Percentiles rank a stretch among this genome's conserved stretches.
Conservation (phyloP, 805 yeast genomes). For the Lipomyces chichibuensis region DNA sequence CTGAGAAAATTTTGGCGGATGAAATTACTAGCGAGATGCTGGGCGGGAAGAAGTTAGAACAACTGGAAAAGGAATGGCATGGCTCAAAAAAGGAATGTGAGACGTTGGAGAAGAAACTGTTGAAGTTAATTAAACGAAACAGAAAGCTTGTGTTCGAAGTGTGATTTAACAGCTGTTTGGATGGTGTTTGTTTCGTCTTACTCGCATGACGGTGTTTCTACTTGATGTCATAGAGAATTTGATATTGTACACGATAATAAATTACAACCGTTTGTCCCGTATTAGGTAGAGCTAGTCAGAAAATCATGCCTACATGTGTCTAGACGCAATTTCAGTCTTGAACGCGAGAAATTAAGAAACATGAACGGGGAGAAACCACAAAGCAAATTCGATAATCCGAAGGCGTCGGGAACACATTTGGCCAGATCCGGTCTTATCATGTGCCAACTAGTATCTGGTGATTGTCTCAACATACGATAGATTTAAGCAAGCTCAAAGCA, state of each 20-base stretch:
- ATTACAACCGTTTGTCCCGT: neutral
- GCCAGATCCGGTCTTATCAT: neutral
- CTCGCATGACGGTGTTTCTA: neutral
- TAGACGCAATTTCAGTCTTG: neutral
- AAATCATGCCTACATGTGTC: neutral
- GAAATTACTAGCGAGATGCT: constrained; percentile 5
- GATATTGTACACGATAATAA: neutral
- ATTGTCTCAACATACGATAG: neutral
- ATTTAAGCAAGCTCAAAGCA: constrained; percentile 1
- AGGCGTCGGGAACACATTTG: neutral
- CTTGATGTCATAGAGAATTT: neutral
- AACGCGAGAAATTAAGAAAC: neutral
- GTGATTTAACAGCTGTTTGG: neutral
- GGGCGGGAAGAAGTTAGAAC: constrained; percentile 17
- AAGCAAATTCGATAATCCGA: neutral
- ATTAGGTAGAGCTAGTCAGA: neutral
- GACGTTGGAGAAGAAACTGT: constrained; percentile 21
- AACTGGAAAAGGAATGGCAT: constrained; percentile 25
- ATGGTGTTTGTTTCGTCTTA: neutral
- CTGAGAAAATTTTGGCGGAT: constrained; percentile 8
- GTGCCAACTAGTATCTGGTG: neutral
- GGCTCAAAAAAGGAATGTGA: constrained; percentile 27
- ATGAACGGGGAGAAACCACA: neutral
- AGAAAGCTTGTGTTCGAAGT: constrained; percentile 18
- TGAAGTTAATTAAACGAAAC: constrained; percentile 22